Percentiles rank a stretch among this genome's conserved stretches.
Evolutionary conservation across 768 basidiomycete species (phyloP).

Genomic region (Leucocoprinus sp.): DNA sequence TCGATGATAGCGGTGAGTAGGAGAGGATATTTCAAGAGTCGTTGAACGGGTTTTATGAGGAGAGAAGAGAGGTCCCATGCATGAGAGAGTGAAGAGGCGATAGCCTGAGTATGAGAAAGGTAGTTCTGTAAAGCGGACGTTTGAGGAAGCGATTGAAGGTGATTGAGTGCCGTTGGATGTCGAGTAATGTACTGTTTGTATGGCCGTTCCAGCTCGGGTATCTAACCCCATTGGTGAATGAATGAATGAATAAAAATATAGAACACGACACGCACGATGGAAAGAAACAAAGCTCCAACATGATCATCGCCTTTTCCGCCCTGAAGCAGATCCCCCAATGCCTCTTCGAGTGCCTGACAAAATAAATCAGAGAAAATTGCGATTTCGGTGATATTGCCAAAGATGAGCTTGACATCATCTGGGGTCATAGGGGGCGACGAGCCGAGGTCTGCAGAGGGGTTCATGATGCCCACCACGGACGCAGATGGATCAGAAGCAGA

Average conservation of each 20-base stretch:
- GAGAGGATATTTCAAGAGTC: constrained; percentile 89
- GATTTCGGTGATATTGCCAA: constrained; percentile 69
- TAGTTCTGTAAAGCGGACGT: constrained; percentile 59
- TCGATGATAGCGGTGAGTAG: constrained; percentile 71
- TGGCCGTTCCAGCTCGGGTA: constrained; percentile 58
- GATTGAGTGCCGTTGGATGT: constrained; percentile 66
- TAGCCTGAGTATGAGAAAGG: constrained; percentile 52
- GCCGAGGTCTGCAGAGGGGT: constrained; percentile 36
- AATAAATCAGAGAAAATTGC: constrained; percentile 65
- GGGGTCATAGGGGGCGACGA: not conserved
- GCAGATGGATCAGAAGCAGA: constrained; percentile 44
- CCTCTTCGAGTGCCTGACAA: constrained; percentile 54
- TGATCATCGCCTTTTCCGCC: constrained; percentile 61
- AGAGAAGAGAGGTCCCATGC: constrained; percentile 92
- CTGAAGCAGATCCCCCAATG: constrained; percentile 54
- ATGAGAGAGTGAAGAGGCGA: constrained; percentile 67
- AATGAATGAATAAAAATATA: constrained; percentile 8
- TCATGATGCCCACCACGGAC: constrained; percentile 39
- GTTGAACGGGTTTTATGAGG: constrained; percentile 96
- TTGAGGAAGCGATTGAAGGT: constrained; percentile 42
- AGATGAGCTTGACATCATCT: constrained; percentile 57
- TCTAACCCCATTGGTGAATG: constrained; percentile 28
- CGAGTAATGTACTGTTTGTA: constrained; percentile 79
- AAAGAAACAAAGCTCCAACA: constrained; percentile 64
- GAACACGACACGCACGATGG: constrained; percentile 42